Percentiles rank a stretch among this genome's conserved stretches.
phyloP scores from a whole-genome alignment of 345 rosid species.

The Aquilaria yunnanensis region DNA sequence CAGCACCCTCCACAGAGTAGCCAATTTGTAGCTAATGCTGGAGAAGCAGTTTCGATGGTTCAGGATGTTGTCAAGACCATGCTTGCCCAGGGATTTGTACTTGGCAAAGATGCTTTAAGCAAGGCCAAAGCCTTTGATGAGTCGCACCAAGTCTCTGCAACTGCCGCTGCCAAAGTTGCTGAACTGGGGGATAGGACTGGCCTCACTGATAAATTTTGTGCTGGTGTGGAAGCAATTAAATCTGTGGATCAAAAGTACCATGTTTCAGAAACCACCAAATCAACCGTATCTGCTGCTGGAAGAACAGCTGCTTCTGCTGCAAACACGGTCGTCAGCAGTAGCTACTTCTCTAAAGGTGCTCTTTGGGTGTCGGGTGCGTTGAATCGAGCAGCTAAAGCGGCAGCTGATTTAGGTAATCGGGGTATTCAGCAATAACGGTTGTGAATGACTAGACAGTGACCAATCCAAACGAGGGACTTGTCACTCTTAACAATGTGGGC shows the following conservation, averaged over 20 bases:
- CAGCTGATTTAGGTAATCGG: constrained; percentile 52
- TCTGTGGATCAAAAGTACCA: constrained; percentile 57
- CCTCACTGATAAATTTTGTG: constrained; percentile 56
- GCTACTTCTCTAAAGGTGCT: constrained; percentile 78
- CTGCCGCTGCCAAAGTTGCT: constrained; percentile 62
- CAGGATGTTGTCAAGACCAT: constrained; percentile 68
- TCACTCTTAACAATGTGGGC: no score
- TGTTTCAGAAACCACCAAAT: constrained; percentile 53
- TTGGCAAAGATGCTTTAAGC: constrained; percentile 68
- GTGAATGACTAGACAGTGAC: neutral
- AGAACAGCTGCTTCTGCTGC: constrained; percentile 68
- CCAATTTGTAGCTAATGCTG: constrained; percentile 40
- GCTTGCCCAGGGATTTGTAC: constrained; percentile 57
- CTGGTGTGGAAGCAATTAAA: constrained; percentile 65
- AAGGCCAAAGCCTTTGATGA: constrained; percentile 68
- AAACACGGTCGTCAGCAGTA: constrained; percentile 52
- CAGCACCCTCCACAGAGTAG: constrained; percentile 24
- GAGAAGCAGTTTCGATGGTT: constrained; percentile 65
- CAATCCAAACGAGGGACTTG: neutral
- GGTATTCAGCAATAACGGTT: constrained; percentile 21
- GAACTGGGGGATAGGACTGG: constrained; percentile 59
- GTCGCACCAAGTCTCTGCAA: constrained; percentile 68
- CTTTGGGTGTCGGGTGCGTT: constrained; percentile 71
- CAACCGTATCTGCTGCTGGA: constrained; percentile 65
- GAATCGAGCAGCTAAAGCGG: constrained; percentile 59